phyloP scores from a whole-genome alignment of 177 flowering plant genomes.

The Vitis hybrid region DNA sequence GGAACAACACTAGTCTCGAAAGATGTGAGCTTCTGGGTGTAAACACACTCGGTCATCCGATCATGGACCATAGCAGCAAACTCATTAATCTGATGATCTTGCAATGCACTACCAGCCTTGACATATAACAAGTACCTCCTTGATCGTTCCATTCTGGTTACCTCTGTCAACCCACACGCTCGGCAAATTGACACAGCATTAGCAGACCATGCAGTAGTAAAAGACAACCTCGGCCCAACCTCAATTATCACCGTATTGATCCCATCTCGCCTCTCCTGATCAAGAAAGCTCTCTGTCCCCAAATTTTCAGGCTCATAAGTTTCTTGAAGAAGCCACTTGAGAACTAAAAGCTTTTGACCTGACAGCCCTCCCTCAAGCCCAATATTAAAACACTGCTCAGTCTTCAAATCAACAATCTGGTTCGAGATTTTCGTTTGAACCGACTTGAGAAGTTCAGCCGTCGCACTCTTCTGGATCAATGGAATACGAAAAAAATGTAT shows the following conservation, averaged over 20 bases:
- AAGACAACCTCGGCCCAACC: slow-evolving; percentile 88
- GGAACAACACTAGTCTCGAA: slow-evolving; percentile 45
- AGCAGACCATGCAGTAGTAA: slow-evolving; percentile 94
- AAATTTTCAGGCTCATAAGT: slow-evolving; percentile 84
- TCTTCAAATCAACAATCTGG: slow-evolving; percentile 63
- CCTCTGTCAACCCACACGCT: slow-evolving; percentile 75
- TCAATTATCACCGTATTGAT: slow-evolving; percentile 50
- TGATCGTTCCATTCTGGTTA: slow-evolving; percentile 75
- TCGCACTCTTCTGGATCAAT: slow-evolving; percentile 61
- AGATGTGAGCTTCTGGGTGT: slow-evolving; percentile 55
- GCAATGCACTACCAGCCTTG: slow-evolving; percentile 34
- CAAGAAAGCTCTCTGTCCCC: slow-evolving; percentile 65
- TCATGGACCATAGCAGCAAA: slow-evolving; percentile 85
- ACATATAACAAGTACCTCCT: slow-evolving; percentile 69
- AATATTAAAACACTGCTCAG: slow-evolving; percentile 87
- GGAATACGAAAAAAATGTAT: slow-evolving; percentile 76
- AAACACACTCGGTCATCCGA: slow-evolving; percentile 88
- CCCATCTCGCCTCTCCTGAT: slow-evolving; percentile 38
- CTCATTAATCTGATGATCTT: slow-evolving; percentile 51
- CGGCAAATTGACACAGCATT: slow-evolving; percentile 91
- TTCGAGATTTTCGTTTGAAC: slow-evolving; percentile 61
- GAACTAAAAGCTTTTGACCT: slow-evolving; percentile 52
- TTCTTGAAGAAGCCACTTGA: slow-evolving; percentile 71
- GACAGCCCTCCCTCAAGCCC: slow-evolving; percentile 54
- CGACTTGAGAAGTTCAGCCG: slow-evolving; percentile 63